Base-by-base conservation (phyloP, 371 early-diverging fungal species). In the Rhizomucor miehei region DNA sequence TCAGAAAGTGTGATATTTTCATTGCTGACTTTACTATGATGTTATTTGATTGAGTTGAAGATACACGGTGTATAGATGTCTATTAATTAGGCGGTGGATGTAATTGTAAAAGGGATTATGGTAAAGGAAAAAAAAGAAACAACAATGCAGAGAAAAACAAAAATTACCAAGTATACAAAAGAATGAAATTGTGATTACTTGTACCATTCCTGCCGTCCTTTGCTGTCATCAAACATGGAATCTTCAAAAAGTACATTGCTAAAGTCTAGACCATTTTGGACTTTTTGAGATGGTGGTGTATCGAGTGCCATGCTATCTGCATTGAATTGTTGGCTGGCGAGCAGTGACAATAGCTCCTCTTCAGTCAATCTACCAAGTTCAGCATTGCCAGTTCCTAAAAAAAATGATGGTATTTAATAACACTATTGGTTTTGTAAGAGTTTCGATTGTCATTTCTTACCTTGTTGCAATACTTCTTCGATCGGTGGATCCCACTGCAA, bases 401-500 rank as follows among this genome's bases (percentile, higher is more conserved):
- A 6, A 14, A 41, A 14, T 14, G 9, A 10, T 38, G 38, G 38
- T 10, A 16, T 41, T 11, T 4, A 6, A 41, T 19, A 41, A 14
- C 4, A 6, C 11, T 41, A 16, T 6, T 14, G 16, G 11, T 14
- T 14, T 14, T 14, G 3, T 16, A 41, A 16, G 6, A 41, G 16
- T 6, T 6, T 19, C 6, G 41, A 3, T 19, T 16, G 14, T 16
- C 41, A 38, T n/a, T 41, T 4, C 12, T 0, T 66, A 57, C n/a
- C 65, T 60, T 48, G 57, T 56, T 34, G 48, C 40, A 51, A 25
- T 8, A 51, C 11, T 2, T 37, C 40, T n/a, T 51, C 51, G 38
- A 51, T 51, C 0, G 51, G 39, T 3, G 51, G 39, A 13, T 51
- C 51, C 51, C 51, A 51, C 21, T 51, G 38, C 6, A 51, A n/a